These are phyloP conservation scores for Daldinia loculata DNA, from an alignment of 495 filamentous ascomycete genomes.

Conservation along the genomic window DNA sequence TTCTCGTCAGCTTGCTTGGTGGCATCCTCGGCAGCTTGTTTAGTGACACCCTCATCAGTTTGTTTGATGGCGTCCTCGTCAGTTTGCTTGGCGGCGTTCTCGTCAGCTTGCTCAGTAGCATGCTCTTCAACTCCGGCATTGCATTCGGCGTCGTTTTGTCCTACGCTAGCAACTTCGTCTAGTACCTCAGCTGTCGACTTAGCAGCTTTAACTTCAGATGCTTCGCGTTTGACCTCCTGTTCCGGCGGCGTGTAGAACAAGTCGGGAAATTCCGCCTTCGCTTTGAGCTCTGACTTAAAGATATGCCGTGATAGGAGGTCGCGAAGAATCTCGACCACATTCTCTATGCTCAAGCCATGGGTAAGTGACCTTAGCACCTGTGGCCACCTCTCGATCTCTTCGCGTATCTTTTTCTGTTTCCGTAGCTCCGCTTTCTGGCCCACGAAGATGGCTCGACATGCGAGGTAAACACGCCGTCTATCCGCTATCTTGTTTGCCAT, in stretches of 20 bases:
- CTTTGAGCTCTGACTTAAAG: conserved; percentile 47
- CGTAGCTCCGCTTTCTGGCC: conserved; percentile 45
- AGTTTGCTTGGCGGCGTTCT: not conserved
- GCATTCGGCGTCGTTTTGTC: conserved; percentile 23
- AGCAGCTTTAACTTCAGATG: conserved; percentile 42
- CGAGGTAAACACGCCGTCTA: conserved; percentile 45
- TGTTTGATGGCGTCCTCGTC: not conserved
- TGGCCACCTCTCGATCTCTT: conserved; percentile 34
- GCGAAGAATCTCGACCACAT: conserved; percentile 45
- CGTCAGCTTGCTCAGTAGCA: not conserved
- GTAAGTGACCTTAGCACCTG: conserved; percentile 40
- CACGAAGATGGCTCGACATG: conserved; percentile 47
- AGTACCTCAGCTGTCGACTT: conserved; percentile 43
- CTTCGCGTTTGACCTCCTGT: conserved; percentile 40
- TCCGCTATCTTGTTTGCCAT: conserved; percentile 23
- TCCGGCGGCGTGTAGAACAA: conserved; percentile 43
- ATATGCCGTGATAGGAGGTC: conserved; percentile 41
- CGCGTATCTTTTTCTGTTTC: conserved; percentile 46
- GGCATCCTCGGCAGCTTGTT: not conserved
- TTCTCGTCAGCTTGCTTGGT: conserved; percentile 4
- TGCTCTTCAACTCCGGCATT: conserved; percentile 5
- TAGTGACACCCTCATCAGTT: too few species aligned
- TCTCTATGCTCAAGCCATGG: conserved; percentile 41
- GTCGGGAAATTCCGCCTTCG: conserved; percentile 49
- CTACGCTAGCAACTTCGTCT: conserved; percentile 39